phyloP scores from a whole-genome alignment of 805 yeast species.

The Cyberlindnera amylophila region DNA sequence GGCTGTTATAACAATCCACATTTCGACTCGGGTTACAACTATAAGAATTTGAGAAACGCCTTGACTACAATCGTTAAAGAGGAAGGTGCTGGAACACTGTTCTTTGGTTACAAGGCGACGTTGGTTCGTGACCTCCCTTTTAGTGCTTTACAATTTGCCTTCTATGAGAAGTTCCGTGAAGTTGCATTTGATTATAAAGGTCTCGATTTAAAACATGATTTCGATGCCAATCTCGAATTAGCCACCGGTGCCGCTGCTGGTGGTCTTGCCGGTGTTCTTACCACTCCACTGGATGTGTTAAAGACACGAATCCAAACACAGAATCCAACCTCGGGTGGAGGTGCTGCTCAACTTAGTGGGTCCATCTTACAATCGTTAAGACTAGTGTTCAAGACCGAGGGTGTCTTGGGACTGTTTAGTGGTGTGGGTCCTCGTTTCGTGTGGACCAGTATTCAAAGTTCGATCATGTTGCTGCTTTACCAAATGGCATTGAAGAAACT shows the following conservation, averaged over 20 bases:
- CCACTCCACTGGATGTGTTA: slow-evolving; percentile 90
- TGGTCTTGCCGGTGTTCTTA: slow-evolving; percentile 81
- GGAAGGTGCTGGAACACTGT: slow-evolving; percentile 77
- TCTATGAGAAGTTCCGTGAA: slow-evolving; percentile 79
- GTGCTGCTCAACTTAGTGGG: slow-evolving; percentile 29
- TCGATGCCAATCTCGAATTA: slow-evolving; percentile 62
- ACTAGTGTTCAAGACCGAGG: slow-evolving; percentile 67
- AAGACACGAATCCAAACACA: slow-evolving; percentile 94
- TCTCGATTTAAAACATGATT: slow-evolving; percentile 34
- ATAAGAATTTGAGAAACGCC: slow-evolving; percentile 72
- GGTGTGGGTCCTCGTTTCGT: slow-evolving; percentile 97
- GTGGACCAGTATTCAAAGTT: slow-evolving; percentile 95
- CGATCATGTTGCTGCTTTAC: slow-evolving; percentile 86
- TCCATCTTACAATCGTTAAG: slow-evolving; percentile 50
- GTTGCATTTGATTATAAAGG: slow-evolving; percentile 44
- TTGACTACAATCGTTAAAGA: slow-evolving; percentile 51
- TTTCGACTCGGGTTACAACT: slow-evolving; percentile 83
- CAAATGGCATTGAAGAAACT: slow-evolving; percentile 63
- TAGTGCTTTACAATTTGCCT: slow-evolving; percentile 93
- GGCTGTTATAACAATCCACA: slow-evolving; percentile 79
- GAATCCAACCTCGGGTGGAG: slow-evolving; percentile 31
- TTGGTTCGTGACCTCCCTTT: slow-evolving; percentile 90
- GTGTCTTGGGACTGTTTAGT: slow-evolving; percentile 73
- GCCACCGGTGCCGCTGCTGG: slow-evolving; percentile 95
- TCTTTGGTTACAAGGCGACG: slow-evolving; percentile 93